Percentiles rank a stretch among this genome's conserved stretches.
phyloP scores from a whole-genome alignment of 345 rosid species.

The Populus pruinosa region DNA sequence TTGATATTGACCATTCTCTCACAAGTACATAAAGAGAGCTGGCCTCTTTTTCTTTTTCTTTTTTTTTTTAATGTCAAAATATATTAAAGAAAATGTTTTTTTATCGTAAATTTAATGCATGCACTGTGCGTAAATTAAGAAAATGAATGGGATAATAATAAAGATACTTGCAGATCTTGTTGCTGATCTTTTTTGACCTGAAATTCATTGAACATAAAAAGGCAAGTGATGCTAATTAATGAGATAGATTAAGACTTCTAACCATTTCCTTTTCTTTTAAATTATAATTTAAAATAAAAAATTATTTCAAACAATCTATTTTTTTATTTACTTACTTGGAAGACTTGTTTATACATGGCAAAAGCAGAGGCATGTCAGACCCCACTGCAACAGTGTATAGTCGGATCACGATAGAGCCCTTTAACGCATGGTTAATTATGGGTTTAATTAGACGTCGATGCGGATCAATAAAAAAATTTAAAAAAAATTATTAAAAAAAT shows the following conservation, averaged over 20 bases:
- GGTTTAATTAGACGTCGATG: too few relatives aligned
- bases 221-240: neutral
- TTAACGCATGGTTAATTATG: neutral
- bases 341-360: neutral
- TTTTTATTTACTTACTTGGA: neutral
- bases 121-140: neutral
- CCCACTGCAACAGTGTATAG: neutral
- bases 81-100: neutral
- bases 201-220: neutral
- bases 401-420: neutral
- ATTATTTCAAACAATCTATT: too few relatives aligned
- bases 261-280: neutral
- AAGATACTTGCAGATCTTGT: neutral
- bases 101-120: neutral
- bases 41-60: neutral
- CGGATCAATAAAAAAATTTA: too few relatives aligned
- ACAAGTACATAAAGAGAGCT: neutral
- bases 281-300: too few relatives aligned
- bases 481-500: too few relatives aligned
- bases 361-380: neutral
- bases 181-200: neutral
- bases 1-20: neutral
- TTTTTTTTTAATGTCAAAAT: neutral
- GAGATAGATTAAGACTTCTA: neutral
- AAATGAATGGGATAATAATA: neutral